Evolutionary conservation across 768 basidiomycete genomes (phyloP).

Genomic region (Boletus pseudo-olivaceus): DNA sequence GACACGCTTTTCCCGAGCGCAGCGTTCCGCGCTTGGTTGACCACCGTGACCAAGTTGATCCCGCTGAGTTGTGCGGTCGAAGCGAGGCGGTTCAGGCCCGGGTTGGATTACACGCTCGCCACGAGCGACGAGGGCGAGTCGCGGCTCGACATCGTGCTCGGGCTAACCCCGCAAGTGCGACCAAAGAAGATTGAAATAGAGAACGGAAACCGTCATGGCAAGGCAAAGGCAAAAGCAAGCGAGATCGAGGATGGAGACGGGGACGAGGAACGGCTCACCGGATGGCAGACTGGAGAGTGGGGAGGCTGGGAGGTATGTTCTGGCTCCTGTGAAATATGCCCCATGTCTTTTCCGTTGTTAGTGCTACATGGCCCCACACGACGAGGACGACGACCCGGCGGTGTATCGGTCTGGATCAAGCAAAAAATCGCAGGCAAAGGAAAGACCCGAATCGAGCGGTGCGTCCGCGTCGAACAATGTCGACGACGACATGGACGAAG

Average conservation of each 20-base stretch:
- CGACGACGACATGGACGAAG: conserved; percentile 16
- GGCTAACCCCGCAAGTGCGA: conserved; percentile 67
- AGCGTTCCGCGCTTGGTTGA: conserved; percentile 92
- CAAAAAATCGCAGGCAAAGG: conserved; percentile 30
- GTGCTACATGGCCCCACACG: conserved; percentile 95
- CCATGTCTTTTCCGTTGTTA: conserved; percentile 25
- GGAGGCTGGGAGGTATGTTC: conserved; percentile 88
- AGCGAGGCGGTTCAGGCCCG: conserved; percentile 86
- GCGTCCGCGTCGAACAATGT: conserved; percentile 13
- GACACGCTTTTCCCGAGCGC: conserved; percentile 72
- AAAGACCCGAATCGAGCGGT: conserved; percentile 9
- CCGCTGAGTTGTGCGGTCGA: conserved; percentile 72
- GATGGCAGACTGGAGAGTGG: conserved; percentile 74
- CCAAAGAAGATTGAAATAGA: conserved; percentile 13
- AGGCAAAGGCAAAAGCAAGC: conserved; percentile 27
- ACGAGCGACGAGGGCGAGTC: conserved; percentile 80
- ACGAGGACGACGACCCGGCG: conserved; percentile 93
- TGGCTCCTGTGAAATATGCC: background rate
- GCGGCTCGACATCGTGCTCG: conserved; percentile 81
- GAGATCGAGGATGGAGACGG: conserved; percentile 25
- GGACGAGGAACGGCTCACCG: conserved; percentile 32
- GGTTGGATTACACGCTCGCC: conserved; percentile 93
- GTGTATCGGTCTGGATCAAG: conserved; percentile 72
- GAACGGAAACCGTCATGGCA: conserved; percentile 17
- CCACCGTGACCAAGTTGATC: conserved; percentile 64